These are phyloP conservation scores for Diaporthe vexans DNA, from an alignment of 2,329 filamentous ascomycete genomes.

Conservation along the genomic window DNA sequence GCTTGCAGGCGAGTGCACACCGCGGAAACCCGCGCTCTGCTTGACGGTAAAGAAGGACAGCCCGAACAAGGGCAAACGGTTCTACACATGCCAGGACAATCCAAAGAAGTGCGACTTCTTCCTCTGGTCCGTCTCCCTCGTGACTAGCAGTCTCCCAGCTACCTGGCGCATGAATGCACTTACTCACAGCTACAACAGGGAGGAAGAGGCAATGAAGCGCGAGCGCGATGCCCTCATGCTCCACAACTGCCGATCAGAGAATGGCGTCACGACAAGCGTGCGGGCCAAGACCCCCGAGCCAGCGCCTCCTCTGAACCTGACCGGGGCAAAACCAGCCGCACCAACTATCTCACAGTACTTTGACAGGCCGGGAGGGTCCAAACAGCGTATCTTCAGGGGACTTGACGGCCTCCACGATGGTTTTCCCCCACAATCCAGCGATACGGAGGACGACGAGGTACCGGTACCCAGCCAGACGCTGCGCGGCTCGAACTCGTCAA, in stretches of 20 bases:
- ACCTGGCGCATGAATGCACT: not conserved
- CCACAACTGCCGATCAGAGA: conserved; percentile 41
- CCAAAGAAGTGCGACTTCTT: conserved; percentile 58
- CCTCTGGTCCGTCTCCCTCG: conserved; percentile 51
- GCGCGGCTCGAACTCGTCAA: conserved; percentile 4
- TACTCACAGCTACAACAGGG: conserved; percentile 25
- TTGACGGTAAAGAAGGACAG: conserved; percentile 55
- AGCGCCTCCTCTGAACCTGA: conserved; percentile 21
- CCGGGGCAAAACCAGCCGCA: not conserved
- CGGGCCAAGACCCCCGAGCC: conserved; percentile 37
- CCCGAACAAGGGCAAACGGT: conserved; percentile 57
- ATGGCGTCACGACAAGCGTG: conserved; percentile 36
- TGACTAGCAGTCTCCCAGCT: not conserved
- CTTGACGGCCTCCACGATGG: conserved; percentile 12
- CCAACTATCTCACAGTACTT: conserved; percentile 21
- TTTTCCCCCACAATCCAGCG: conserved; percentile 1
- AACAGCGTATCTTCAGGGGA: conserved; percentile 37
- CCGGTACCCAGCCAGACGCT: conserved; percentile 23
- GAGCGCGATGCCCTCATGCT: conserved; percentile 46
- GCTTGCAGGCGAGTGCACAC: conserved; percentile 58
- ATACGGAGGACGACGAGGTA: conserved; percentile 34
- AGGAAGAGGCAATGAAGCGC: conserved; percentile 53
- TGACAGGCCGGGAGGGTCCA: conserved; percentile 2
- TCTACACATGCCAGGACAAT: conserved; percentile 57
- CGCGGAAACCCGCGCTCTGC: conserved; percentile 53